Evolutionary conservation across 2,329 filamentous ascomycete genomes (phyloP).

Genomic region (Aspergillus caelatus): DNA sequence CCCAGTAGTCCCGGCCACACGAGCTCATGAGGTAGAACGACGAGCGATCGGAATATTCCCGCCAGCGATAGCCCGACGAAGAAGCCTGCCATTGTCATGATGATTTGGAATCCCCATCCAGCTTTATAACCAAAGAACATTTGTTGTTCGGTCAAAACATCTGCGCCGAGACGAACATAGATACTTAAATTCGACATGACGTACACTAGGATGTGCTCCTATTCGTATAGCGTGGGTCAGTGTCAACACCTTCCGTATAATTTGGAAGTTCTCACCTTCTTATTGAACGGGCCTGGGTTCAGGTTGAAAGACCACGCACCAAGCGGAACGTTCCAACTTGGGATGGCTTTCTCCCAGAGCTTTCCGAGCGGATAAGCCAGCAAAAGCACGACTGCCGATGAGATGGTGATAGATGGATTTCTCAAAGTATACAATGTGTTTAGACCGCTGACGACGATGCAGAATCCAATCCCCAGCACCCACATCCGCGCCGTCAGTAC

Average conservation of each 20-base stretch:
- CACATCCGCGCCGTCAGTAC: slow-evolving; percentile 23
- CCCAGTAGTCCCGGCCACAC: slow-evolving; percentile 57
- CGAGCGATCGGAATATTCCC: slow-evolving; percentile 63
- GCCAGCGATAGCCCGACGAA: slow-evolving; percentile 63
- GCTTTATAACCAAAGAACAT: slow-evolving; percentile 30
- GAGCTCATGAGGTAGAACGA: slow-evolving; percentile 59
- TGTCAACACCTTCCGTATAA: neutral
- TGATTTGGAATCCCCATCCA: slow-evolving; percentile 31
- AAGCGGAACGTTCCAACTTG: slow-evolving; percentile 23
- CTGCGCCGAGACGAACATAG: slow-evolving; percentile 30
- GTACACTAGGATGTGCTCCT: slow-evolving; percentile 31
- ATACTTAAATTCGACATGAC: slow-evolving; percentile 35
- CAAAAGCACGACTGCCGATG: slow-evolving; percentile 22
- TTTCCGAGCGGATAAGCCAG: slow-evolving; percentile 26
- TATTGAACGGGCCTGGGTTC: slow-evolving; percentile 36
- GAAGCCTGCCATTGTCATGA: slow-evolving; percentile 66
- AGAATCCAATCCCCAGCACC: slow-evolving; percentile 19
- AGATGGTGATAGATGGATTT: slow-evolving; percentile 30
- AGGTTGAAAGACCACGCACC: slow-evolving; percentile 21
- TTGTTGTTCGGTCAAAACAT: slow-evolving; percentile 32
- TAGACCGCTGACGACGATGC: slow-evolving; percentile 18
- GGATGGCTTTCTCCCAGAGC: slow-evolving; percentile 30
- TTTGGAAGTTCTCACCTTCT: slow-evolving; percentile 22
- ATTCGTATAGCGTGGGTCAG: neutral
- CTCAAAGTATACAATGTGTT: slow-evolving; percentile 25